phyloP scores from a whole-genome alignment of 225 moss, liverwort and hornwort genomes.

The Marchantia paleacea region DNA sequence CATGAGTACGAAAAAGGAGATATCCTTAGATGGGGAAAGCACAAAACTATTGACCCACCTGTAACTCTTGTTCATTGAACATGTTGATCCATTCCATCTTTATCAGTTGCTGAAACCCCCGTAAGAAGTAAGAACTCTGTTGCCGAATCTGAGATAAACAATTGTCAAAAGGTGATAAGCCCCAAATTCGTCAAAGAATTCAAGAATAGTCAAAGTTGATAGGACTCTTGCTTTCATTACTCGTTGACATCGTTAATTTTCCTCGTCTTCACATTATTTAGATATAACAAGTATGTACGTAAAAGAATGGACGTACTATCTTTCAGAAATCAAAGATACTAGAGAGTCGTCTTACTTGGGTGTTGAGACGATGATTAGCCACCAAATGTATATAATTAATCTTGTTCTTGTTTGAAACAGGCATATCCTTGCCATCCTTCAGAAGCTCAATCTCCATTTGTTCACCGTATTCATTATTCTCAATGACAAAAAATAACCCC shows the following conservation, averaged over 20 bases:
- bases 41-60: constrained; percentile 39
- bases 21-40: neutral
- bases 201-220: too few relatives aligned
- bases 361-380: constrained; percentile 95
- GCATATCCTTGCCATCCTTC: constrained; percentile 79
- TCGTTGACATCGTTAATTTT: too few relatives aligned
- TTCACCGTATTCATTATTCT: constrained; percentile 95
- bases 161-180: neutral
- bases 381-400: constrained; percentile 88
- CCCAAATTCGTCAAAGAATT: too few relatives aligned
- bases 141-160: constrained; percentile 56
- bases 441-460: constrained; percentile 87
- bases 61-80: constrained; percentile 99
- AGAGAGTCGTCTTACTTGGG: constrained; percentile 51
- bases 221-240: too few relatives aligned
- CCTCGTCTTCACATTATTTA: too few relatives aligned
- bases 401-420: constrained; percentile 80
- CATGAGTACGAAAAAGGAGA: neutral
- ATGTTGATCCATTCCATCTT: constrained; percentile 96
- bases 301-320: too few relatives aligned
- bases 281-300: too few relatives aligned
- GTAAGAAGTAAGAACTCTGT: constrained; percentile 80
- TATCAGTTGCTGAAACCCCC: constrained; percentile 89
- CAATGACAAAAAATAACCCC: constrained; percentile 85
- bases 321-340: neutral